Percentiles rank a stretch among this genome's conserved stretches.
phyloP scores from a whole-genome alignment of 768 basidiomycete species.

The Rubroboletus pulcherrimus region DNA sequence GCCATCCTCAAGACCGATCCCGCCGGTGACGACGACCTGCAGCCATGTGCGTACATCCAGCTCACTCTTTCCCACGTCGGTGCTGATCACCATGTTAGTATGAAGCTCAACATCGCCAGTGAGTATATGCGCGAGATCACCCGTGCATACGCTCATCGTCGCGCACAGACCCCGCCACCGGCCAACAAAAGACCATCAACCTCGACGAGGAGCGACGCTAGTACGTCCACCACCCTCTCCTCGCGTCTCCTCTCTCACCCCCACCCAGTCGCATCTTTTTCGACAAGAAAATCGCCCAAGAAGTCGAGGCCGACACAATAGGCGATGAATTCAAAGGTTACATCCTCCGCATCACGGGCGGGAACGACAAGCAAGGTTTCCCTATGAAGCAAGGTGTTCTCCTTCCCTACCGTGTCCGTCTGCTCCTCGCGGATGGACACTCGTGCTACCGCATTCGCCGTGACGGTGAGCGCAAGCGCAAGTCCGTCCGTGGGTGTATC shows the following conservation, averaged over 20 bases:
- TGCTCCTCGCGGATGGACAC: conserved; percentile 94
- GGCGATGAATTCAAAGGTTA: conserved; percentile 98
- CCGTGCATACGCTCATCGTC: conserved; percentile 11
- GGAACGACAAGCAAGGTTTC: conserved; percentile 99
- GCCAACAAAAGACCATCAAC: conserved; percentile 94
- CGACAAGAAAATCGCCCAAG: conserved; percentile 96
- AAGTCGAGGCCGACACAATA: conserved; percentile 85
- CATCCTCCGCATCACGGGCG: conserved; percentile 93
- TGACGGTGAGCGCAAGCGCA: conserved; percentile 95
- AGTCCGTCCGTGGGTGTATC: conserved; percentile 98
- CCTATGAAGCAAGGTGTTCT: conserved; percentile 99
- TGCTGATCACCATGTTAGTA: conserved; percentile 39
- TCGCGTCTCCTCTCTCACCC: not conserved
- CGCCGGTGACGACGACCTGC: conserved; percentile 41
- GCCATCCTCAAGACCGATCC: conserved; percentile 28
- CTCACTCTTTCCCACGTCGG: not conserved
- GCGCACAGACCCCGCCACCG: conserved; percentile 84
- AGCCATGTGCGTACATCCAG: conserved; percentile 23
- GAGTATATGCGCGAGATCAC: conserved; percentile 31
- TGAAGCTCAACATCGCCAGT: conserved; percentile 99
- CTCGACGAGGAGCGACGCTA: conserved; percentile 87
- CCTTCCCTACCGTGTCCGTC: conserved; percentile 86
- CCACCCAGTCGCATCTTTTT: conserved; percentile 81
- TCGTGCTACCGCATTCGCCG: conserved; percentile 95
- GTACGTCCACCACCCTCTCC: conserved; percentile 39